Evolutionary conservation across 495 filamentous ascomycete species (phyloP).

Genomic region (Hypoxylon intermedium): DNA sequence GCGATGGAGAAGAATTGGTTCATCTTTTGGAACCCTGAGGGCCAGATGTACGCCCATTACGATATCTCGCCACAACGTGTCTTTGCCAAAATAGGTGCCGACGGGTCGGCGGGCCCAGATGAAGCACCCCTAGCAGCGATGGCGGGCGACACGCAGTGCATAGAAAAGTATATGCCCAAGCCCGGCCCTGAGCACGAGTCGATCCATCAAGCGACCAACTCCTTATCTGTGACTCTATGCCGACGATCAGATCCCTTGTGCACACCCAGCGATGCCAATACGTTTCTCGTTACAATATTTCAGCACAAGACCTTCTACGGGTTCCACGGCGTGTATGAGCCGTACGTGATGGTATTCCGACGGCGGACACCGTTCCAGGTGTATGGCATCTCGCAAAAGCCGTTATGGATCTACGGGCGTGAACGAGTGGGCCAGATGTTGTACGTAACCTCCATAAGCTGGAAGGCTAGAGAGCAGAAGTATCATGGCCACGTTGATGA

Average conservation of each 20-base stretch:
- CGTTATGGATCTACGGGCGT: conserved; percentile 60
- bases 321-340: conserved; percentile 60
- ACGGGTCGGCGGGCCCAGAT: conserved; percentile 53
- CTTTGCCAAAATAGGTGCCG: conserved; percentile 50
- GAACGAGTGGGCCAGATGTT: conserved; percentile 50
- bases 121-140: conserved; percentile 41
- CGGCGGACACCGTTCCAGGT: conserved; percentile 56
- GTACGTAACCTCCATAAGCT: conserved; percentile 61
- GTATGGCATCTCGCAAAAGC: conserved; percentile 56
- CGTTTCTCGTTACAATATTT: conserved; percentile 58
- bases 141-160: conserved; percentile 47
- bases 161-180: conserved; percentile 50
- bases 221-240: conserved; percentile 60
- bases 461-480: conserved; percentile 51
- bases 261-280: conserved; percentile 49
- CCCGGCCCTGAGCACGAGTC: conserved; percentile 44
- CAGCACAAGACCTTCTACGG: conserved; percentile 58
- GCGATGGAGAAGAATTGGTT: conserved; percentile 65
- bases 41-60: conserved; percentile 57
- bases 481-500: conserved; percentile 62
- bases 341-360: conserved; percentile 58
- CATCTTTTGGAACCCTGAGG: conserved; percentile 58
- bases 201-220: conserved; percentile 65
- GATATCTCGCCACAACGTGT: conserved; percentile 54
- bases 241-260: conserved; percentile 54